Percentiles rank a stretch among this genome's conserved stretches.
These are phyloP conservation scores for Suhomyces pyralidae DNA, from an alignment of 805 yeast species.

Conservation along the genomic window DNA sequence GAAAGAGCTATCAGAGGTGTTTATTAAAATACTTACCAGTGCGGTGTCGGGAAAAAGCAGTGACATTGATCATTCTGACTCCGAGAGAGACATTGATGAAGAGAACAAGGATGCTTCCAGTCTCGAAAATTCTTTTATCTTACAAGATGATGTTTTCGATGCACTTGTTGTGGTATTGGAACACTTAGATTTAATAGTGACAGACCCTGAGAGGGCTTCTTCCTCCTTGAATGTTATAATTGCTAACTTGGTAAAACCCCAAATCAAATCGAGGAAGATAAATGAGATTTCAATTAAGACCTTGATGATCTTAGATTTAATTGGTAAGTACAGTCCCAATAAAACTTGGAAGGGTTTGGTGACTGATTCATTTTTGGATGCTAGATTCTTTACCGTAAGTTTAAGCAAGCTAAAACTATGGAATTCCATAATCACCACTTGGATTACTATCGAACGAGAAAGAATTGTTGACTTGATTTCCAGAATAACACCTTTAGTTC, in stretches of 20 bases:
- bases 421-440: conserved; percentile 53
- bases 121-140: conserved; percentile 6
- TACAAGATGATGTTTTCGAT: conserved; percentile 44
- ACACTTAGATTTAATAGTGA: conserved; percentile 39
- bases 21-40: conserved; percentile 26
- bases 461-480: conserved; percentile 48
- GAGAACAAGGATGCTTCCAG: conserved; percentile 6
- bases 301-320: conserved; percentile 42
- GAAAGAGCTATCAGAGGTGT: conserved; percentile 49
- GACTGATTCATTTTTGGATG: conserved; percentile 62
- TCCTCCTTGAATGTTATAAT: conserved; percentile 51
- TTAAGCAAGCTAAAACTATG: conserved; percentile 38
- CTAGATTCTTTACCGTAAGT: conserved; percentile 47
- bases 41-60: conserved; percentile 7
- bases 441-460: conserved; percentile 67
- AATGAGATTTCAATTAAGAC: conserved; percentile 38
- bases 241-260: conserved; percentile 52
- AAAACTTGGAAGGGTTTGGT: conserved; percentile 65
- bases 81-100: conserved; percentile 12
- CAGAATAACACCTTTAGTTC: conserved; percentile 29
- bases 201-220: conserved; percentile 61
- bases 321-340: conserved; percentile 34
- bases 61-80: conserved; percentile 13
- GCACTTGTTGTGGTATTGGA: conserved; percentile 32
- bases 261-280: conserved; percentile 44